phyloP scores from a whole-genome alignment of 441 rosid genomes.

The Rhodomyrtus psidioides region DNA sequence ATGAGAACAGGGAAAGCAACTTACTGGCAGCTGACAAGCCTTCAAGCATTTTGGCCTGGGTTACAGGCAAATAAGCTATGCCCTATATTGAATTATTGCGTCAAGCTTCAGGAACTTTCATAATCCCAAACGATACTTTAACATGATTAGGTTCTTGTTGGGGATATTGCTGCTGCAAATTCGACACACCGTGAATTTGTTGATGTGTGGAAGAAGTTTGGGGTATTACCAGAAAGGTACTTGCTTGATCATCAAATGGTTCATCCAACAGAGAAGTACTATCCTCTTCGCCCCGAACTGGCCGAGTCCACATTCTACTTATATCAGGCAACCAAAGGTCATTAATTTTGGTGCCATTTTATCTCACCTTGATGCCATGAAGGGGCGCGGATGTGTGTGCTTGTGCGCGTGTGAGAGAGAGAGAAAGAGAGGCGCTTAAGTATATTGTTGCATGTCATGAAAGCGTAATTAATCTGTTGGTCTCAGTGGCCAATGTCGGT shows the following conservation, averaged over 20 bases:
- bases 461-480: not conserved
- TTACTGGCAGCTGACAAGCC: conserved; percentile 98
- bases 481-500: not conserved
- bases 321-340: conserved; percentile 97
- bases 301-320: conserved; percentile 97
- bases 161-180: conserved; percentile 91
- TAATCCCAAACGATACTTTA: conserved; percentile 20
- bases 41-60: conserved; percentile 99
- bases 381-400: not conserved
- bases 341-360: not conserved
- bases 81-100: not conserved
- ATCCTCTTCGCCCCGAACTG: conserved; percentile 91
- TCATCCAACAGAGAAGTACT: conserved; percentile 93
- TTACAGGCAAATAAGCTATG: conserved; percentile 54
- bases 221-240: conserved; percentile 93
- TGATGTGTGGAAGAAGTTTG: conserved; percentile 76
- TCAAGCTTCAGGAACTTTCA: conserved; percentile 2
- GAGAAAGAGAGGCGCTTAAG: not conserved
- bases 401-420: not conserved
- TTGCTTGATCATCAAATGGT: conserved; percentile 76
- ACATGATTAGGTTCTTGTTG: conserved; percentile 71
- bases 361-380: not conserved
- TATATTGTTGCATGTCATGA: not conserved
- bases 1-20: conserved; percentile 95
- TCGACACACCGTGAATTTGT: conserved; percentile 81